Percentiles rank a stretch among this genome's conserved stretches.
Conservation (phyloP, 2,329 filamentous ascomycete genomes). For the Apiospora koreana region DNA sequence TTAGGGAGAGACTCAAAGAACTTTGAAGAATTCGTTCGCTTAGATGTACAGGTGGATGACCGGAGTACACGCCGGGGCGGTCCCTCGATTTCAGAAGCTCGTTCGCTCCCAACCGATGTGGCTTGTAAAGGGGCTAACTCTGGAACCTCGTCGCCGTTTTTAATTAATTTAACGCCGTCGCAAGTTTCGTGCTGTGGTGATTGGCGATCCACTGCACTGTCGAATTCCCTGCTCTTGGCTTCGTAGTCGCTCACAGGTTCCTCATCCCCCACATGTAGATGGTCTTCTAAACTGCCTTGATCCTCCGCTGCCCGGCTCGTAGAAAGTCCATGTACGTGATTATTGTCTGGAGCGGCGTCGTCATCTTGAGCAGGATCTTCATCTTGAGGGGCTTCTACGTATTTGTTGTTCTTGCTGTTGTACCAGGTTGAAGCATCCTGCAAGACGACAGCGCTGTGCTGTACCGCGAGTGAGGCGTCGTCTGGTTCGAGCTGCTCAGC, state of each 20-base stretch:
- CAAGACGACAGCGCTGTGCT: conserved; percentile 1
- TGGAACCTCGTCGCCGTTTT: not conserved
- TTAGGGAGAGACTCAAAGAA: conserved; percentile 31
- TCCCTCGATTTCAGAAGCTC: not conserved
- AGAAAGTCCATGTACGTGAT: not conserved
- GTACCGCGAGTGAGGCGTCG: not conserved
- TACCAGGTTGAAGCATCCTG: conserved; percentile 15
- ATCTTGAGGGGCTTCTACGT: not conserved
- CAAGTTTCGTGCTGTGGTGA: not conserved
- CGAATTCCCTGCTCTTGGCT: not conserved
- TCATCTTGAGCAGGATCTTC: not conserved
- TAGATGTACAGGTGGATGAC: conserved; percentile 14
- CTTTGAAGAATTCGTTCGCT: conserved; percentile 32
- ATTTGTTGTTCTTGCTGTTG: not conserved
- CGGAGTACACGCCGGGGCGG: not conserved
- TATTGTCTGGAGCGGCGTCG: too few species aligned
- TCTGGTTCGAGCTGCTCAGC: not conserved
- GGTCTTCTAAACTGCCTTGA: conserved; percentile 29
- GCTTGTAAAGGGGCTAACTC: not conserved
- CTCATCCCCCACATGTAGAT: conserved; percentile 33
- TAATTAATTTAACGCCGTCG: not conserved
- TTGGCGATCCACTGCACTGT: not conserved
- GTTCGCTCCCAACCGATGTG: not conserved
- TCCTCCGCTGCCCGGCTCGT: not conserved
- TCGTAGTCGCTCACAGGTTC: conserved; percentile 29